Evolutionary conservation across 2,329 filamentous ascomycete genomes (phyloP).

Genomic region (Alternaria tenuissima): DNA sequence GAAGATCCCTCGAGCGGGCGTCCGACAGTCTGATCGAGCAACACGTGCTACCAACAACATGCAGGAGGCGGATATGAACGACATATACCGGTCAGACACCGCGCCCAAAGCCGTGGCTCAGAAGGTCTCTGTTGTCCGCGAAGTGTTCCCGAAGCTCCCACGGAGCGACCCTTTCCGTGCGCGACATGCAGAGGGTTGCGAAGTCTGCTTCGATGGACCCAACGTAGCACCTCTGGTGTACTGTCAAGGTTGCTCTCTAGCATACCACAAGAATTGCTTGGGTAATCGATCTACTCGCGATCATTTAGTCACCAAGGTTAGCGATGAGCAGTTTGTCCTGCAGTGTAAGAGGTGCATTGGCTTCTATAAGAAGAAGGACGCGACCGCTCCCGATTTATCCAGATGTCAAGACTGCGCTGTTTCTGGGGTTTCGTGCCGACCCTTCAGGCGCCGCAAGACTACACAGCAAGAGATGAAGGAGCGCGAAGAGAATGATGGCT

Average conservation of each 20-base stretch:
- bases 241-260: slow-evolving; percentile 88
- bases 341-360: slow-evolving; percentile 90
- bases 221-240: slow-evolving; percentile 77
- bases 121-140: slow-evolving; percentile 69
- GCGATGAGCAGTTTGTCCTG: slow-evolving; percentile 78
- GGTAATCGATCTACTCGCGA: slow-evolving; percentile 76
- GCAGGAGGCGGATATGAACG: slow-evolving; percentile 67
- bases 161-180: slow-evolving; percentile 71
- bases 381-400: slow-evolving; percentile 72
- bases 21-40: slow-evolving; percentile 56
- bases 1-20: slow-evolving; percentile 34
- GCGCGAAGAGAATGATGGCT: slow-evolving; percentile 77
- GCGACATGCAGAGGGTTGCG: slow-evolving; percentile 75
- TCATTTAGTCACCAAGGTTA: slow-evolving; percentile 90
- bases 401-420: slow-evolving; percentile 75
- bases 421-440: slow-evolving; percentile 72
- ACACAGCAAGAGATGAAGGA: slow-evolving; percentile 84
- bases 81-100: slow-evolving; percentile 60
- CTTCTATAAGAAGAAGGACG: slow-evolving; percentile 71
- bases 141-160: slow-evolving; percentile 73
- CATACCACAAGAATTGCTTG: slow-evolving; percentile 85
- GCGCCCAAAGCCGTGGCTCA: slow-evolving; percentile 53
- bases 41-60: slow-evolving; percentile 58
- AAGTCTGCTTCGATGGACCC: slow-evolving; percentile 70
- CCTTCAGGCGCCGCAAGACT: slow-evolving; percentile 78